Evolutionary conservation across 208 protist genomes (phyloP).

Genomic region (Trypanosoma melophagium): DNA sequence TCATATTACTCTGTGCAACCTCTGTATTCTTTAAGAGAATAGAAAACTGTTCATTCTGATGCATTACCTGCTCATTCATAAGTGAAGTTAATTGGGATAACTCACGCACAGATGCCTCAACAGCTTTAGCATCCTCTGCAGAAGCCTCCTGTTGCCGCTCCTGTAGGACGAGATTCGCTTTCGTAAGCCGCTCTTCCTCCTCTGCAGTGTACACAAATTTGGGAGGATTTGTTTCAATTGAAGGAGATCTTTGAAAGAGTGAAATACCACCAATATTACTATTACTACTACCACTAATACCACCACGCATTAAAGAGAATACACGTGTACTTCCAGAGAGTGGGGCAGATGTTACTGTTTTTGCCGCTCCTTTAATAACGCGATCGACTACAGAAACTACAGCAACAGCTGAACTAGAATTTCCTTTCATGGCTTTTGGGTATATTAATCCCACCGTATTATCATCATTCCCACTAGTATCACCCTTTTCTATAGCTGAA

Average conservation of each 20-base stretch:
- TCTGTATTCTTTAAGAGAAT: constrained; percentile 76
- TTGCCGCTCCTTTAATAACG: constrained; percentile 27
- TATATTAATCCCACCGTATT: not conserved
- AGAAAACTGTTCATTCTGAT: constrained; percentile 85
- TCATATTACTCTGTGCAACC: constrained; percentile 52
- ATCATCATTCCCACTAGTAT: not conserved
- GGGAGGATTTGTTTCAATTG: not conserved
- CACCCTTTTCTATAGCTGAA: not conserved
- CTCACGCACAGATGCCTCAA: constrained; percentile 78
- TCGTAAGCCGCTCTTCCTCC: constrained; percentile 42
- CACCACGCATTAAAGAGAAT: constrained; percentile 16
- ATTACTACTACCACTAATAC: not conserved
- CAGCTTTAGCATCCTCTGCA: constrained; percentile 61
- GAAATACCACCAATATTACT: not conserved
- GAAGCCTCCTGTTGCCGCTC: constrained; percentile 53
- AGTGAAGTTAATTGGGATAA: constrained; percentile 86
- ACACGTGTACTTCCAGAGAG: not conserved
- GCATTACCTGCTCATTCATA: constrained; percentile 77
- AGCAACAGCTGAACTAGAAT: constrained; percentile 1
- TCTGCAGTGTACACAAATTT: constrained; percentile 36
- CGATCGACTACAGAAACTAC: constrained; percentile 30
- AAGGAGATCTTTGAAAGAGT: not conserved
- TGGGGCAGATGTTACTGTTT: constrained; percentile 12
- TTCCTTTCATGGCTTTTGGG: not conserved
- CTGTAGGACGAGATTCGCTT: constrained; percentile 48